Evolutionary conservation across 768 basidiomycete genomes (phyloP).

Genomic region (Wakefieldia striispora): DNA sequence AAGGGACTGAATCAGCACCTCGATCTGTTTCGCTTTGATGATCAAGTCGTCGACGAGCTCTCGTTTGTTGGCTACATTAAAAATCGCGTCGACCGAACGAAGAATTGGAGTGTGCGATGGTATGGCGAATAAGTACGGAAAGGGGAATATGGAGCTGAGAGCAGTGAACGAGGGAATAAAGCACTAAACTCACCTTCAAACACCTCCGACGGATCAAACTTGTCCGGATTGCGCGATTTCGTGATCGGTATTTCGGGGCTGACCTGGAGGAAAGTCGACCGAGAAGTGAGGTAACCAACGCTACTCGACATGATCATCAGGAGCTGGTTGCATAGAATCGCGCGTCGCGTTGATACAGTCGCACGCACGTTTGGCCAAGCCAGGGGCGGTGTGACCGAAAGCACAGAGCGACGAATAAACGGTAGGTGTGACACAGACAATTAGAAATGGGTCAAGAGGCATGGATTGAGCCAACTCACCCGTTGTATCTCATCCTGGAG

Average conservation of each 20-base stretch:
- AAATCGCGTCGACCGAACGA: not conserved
- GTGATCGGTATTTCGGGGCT: slow-evolving; percentile 81
- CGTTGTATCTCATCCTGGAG: slow-evolving; percentile 93
- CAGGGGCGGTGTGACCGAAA: too few relatives aligned
- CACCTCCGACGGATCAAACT: slow-evolving; percentile 67
- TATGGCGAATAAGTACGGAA: too few relatives aligned
- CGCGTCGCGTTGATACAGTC: too few relatives aligned
- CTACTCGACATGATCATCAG: slow-evolving; percentile 86
- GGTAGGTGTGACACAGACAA: too few relatives aligned
- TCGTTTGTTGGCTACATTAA: slow-evolving; percentile 65
- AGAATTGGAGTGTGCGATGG: not conserved
- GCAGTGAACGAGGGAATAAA: not conserved
- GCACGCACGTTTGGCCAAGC: too few relatives aligned
- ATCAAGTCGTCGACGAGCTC: slow-evolving; percentile 84
- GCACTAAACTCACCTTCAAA: slow-evolving; percentile 60
- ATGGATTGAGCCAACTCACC: slow-evolving; percentile 36
- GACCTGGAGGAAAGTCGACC: slow-evolving; percentile 76
- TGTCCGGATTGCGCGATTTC: slow-evolving; percentile 69
- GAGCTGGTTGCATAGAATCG: slow-evolving; percentile 45
- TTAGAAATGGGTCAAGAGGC: too few relatives aligned
- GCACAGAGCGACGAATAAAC: too few relatives aligned
- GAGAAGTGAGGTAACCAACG: slow-evolving; percentile 74
- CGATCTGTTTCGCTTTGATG: slow-evolving; percentile 85
- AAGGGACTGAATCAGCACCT: slow-evolving; percentile 76
- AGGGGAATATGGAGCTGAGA: not conserved